Percentiles rank a stretch among this genome's conserved stretches.
Conservation (phyloP, 2,329 filamentous ascomycete genomes). For the Fusarium keratoplasticum region DNA sequence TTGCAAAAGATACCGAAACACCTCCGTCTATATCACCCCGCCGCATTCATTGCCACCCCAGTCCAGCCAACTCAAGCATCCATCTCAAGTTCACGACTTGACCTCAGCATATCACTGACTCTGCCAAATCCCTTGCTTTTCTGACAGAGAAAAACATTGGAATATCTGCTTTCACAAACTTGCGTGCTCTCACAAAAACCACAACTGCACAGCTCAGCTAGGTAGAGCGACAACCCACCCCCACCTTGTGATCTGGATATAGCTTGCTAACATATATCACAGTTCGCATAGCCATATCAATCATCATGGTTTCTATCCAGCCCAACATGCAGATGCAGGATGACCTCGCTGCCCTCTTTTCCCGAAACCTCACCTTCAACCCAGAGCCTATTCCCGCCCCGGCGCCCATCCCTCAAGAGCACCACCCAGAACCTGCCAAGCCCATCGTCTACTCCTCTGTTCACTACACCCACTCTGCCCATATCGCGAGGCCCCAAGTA, state of each 20-base stretch:
- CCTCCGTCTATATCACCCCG: constrained; percentile 33
- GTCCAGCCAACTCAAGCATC: constrained; percentile 4
- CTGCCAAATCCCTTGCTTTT: not conserved
- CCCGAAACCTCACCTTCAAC: constrained; percentile 77
- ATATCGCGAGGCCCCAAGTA: constrained; percentile 57
- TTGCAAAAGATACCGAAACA: constrained; percentile 30
- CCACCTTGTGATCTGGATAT: not conserved
- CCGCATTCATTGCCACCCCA: constrained; percentile 35
- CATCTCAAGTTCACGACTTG: constrained; percentile 7
- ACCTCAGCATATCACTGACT: constrained; percentile 10
- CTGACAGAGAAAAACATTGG: not conserved
- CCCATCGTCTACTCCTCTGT: constrained; percentile 79
- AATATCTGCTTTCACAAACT: not conserved
- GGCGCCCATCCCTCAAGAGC: constrained; percentile 38
- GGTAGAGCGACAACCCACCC: constrained; percentile 25
- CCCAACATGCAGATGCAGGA: constrained; percentile 75
- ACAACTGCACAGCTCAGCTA: constrained; percentile 4
- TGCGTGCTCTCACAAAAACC: not conserved
- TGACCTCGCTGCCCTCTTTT: constrained; percentile 84
- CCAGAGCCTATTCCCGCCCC: constrained; percentile 46
- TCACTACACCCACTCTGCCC: constrained; percentile 86
- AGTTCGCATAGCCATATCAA: constrained; percentile 7
- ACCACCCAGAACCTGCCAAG: constrained; percentile 49
- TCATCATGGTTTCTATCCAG: constrained; percentile 55
- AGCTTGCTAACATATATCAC: constrained; percentile 22